phyloP scores from a whole-genome alignment of 768 basidiomycete species.

The Termitomyces bulborhizus region DNA sequence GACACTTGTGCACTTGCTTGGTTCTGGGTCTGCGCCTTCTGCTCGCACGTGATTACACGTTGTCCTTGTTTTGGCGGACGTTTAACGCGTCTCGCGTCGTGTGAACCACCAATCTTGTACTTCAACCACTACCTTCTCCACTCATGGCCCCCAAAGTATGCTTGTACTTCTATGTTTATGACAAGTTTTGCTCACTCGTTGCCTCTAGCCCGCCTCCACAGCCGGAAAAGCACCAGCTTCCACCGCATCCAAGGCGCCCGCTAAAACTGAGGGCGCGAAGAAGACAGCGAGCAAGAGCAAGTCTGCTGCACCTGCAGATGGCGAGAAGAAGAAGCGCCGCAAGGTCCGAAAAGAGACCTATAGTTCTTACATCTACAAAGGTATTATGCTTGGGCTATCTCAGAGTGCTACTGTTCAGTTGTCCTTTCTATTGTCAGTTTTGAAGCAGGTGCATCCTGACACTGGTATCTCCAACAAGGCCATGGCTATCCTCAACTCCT shows the following conservation, averaged over 20 bases:
- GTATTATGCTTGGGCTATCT: slow-evolving; percentile 25
- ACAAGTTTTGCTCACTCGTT: background rate
- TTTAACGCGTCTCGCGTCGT: slow-evolving; percentile 12
- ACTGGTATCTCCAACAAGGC: slow-evolving; percentile 92
- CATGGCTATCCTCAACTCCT: slow-evolving; percentile 79
- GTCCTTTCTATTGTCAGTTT: slow-evolving; percentile 35
- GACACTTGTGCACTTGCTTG: too few species aligned
- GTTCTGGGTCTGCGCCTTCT: background rate
- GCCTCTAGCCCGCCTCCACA: slow-evolving; percentile 11
- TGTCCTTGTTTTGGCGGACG: slow-evolving; percentile 11
- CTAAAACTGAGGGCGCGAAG: slow-evolving; percentile 35
- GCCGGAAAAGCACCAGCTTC: slow-evolving; percentile 14
- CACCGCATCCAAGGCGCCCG: slow-evolving; percentile 45
- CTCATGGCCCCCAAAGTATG: slow-evolving; percentile 14
- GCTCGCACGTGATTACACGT: slow-evolving; percentile 8
- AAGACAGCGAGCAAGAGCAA: slow-evolving; percentile 37
- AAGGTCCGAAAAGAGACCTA: slow-evolving; percentile 81
- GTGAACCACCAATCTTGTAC: slow-evolving; percentile 7
- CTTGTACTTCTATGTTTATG: background rate
- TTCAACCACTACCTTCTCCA: slow-evolving; percentile 10
- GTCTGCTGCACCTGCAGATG: slow-evolving; percentile 39
- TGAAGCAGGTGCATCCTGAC: slow-evolving; percentile 91
- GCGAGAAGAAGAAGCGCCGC: slow-evolving; percentile 76
- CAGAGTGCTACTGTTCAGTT: background rate
- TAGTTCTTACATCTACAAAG: slow-evolving; percentile 83